Evolutionary conservation across 1,284 basidiomycete genomes (phyloP), one percentile per base, ranked within the genome.

Genomic region (Meripilus lineatus): DNA sequence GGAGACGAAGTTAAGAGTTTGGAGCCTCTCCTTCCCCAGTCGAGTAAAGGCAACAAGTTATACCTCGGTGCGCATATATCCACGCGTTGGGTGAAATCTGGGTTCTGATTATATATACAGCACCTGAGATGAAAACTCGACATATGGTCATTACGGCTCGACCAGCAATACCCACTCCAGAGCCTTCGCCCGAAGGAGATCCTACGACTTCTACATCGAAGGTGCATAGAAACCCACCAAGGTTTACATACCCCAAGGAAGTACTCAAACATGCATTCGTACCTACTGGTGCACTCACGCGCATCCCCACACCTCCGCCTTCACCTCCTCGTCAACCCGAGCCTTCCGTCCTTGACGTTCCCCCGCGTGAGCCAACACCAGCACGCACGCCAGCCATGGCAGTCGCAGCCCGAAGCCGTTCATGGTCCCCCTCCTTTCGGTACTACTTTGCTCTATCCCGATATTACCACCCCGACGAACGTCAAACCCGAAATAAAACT

Each of bases 1-100:
- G 85, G 75, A 6, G 85, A 86, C 47, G 86, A 88, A 57, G 62
- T 86, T 32, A 71, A 70, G 33, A 59, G 63, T 1, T 56, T 88
- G 2, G 70, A 78, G 2, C 82, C 79, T 56, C 63, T 89, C 2
- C 58, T 88, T 1, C 85, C 86, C 0, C 66, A 81, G 22, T 75
- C 69, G 52, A 72, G 62, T 44, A 81, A 81, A 53, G 69, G 68
- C 21, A 81, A 81, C 2, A 74, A 69, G 44, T 57, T 87, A 2
- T 84, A 73, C 55, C 61, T 70, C 44, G 76, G 85, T 85, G 49
- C 44, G 69, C 48, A n/a, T n/a, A n/a, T n/a, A n/a, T 7, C 13
- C 4, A 13, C 30, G 4, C 13, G 14, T 30, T 3, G 7, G 5
- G 14, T 26, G 20, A 24, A 18, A 13, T 24, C 32, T 11, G 18